These are phyloP conservation scores for Colletotrichum liaoningense DNA, from an alignment of 2,329 filamentous ascomycete genomes.

Conservation along the genomic window DNA sequence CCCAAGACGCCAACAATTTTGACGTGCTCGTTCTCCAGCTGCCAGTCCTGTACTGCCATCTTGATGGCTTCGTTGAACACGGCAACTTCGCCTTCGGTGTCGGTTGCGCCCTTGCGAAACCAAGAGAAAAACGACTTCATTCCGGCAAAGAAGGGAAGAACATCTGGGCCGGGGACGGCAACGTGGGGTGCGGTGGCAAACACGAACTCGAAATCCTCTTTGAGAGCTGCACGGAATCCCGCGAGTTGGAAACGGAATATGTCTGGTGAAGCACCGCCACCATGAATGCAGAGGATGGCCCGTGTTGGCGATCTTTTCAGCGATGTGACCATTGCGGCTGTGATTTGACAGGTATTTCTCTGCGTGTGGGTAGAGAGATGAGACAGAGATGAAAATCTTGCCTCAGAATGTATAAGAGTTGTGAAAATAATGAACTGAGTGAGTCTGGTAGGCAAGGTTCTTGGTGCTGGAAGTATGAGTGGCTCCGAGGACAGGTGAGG, in stretches of 20 bases:
- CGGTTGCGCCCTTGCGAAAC: slow-evolving; percentile 1
- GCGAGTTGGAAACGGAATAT: slow-evolving; percentile 8
- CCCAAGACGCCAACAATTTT: slow-evolving; percentile 7
- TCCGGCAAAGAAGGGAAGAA: slow-evolving; percentile 1
- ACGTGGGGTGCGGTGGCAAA: slow-evolving; percentile 6
- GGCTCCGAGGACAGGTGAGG: too few relatives aligned
- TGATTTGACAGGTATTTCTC: too few relatives aligned
- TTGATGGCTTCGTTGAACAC: slow-evolving; percentile 10
- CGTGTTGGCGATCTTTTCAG: neutral
- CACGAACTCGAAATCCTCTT: slow-evolving; percentile 9
- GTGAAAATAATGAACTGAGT: too few relatives aligned
- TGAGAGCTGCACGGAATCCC: neutral
- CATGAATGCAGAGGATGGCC: slow-evolving; percentile 12
- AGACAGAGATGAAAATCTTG: too few relatives aligned
- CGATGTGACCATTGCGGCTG: too few relatives aligned
- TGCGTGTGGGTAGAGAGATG: too few relatives aligned
- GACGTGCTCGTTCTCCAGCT: neutral
- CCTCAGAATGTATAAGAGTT: too few relatives aligned
- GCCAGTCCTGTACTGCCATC: slow-evolving; percentile 1
- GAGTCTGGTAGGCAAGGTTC: too few relatives aligned
- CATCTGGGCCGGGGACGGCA: slow-evolving; percentile 8
- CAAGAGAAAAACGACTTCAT: slow-evolving; percentile 11
- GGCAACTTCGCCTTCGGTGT: neutral
- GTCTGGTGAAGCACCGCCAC: slow-evolving; percentile 1
- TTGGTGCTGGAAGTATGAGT: too few relatives aligned